These are phyloP conservation scores for Talaromyces albobiverticillius DNA, from an alignment of 2,329 filamentous ascomycete genomes.

Conservation along the genomic window DNA sequence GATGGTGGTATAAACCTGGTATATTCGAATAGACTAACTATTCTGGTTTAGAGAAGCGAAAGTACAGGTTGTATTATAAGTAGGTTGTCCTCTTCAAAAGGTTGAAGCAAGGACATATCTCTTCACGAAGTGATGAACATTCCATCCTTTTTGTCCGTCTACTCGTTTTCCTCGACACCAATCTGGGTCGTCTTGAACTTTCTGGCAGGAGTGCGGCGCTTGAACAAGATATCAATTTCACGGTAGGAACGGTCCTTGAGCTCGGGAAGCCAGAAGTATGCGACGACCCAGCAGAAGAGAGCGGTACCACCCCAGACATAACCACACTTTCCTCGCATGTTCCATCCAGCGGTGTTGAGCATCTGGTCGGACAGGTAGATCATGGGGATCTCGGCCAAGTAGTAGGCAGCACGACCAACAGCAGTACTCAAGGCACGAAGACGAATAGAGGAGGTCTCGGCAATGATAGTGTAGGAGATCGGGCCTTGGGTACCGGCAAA, in stretches of 20 bases:
- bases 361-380: slow-evolving; percentile 37
- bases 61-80: too few species aligned
- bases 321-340: slow-evolving; percentile 38
- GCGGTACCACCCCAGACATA: slow-evolving; percentile 42
- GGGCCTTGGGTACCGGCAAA: slow-evolving; percentile 57
- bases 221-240: slow-evolving; percentile 45
- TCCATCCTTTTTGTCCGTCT: slow-evolving; percentile 9
- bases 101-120: too few species aligned
- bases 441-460: slow-evolving; percentile 54
- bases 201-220: slow-evolving; percentile 32
- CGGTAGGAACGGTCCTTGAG: slow-evolving; percentile 38
- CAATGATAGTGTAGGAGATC: slow-evolving; percentile 52
- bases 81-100: too few species aligned
- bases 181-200: slow-evolving; percentile 42
- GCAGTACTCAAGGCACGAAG: slow-evolving; percentile 57
- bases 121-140: too few species aligned
- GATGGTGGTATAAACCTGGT: too few species aligned
- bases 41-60: too few species aligned
- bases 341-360: slow-evolving; percentile 31
- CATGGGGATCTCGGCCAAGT: slow-evolving; percentile 48
- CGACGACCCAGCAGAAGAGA: slow-evolving; percentile 33
- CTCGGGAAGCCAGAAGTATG: slow-evolving; percentile 41
- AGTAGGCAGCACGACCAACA: slow-evolving; percentile 52
- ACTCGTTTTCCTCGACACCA: slow-evolving; percentile 43
- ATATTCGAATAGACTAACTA: too few species aligned